Conservation (phyloP, 306 rosid genomes). For the Styphnolobium japonicum region DNA sequence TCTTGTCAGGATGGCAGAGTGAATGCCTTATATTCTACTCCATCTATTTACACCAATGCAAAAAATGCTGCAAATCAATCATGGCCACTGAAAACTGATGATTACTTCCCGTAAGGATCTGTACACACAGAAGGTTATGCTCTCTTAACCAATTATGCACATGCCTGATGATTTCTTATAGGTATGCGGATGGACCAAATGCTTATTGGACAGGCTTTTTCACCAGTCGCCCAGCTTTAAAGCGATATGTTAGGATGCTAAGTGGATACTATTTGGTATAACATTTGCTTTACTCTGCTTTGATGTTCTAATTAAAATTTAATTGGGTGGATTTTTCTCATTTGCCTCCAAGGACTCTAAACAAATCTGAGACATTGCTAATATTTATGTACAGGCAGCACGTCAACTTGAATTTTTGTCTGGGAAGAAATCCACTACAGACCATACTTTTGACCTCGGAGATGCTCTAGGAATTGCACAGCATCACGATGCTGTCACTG, state of each 20-base stretch:
- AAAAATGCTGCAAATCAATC: slow-evolving; percentile 73
- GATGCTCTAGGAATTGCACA: slow-evolving; percentile 86
- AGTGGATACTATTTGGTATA: slow-evolving; percentile 90
- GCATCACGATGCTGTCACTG: slow-evolving; percentile 86
- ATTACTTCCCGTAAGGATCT: slow-evolving; percentile 81
- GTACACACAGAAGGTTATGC: not conserved
- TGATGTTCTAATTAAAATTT: not conserved
- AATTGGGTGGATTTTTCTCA: not conserved
- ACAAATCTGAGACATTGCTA: not conserved
- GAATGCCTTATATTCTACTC: slow-evolving; percentile 91
- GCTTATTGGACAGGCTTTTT: slow-evolving; percentile 90
- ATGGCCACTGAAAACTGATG: slow-evolving; percentile 89
- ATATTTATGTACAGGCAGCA: slow-evolving; percentile 52
- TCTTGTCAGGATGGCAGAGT: slow-evolving; percentile 76
- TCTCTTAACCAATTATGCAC: not conserved
- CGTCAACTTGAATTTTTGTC: slow-evolving; percentile 70
- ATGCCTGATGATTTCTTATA: slow-evolving; percentile 32
- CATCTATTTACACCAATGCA: slow-evolving; percentile 76
- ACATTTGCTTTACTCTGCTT: not conserved
- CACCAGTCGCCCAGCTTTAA: slow-evolving; percentile 75
- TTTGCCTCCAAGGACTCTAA: not conserved
- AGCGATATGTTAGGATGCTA: slow-evolving; percentile 67
- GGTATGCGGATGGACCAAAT: slow-evolving; percentile 69
- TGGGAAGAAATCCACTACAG: slow-evolving; percentile 40
- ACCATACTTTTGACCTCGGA: slow-evolving; percentile 51